Evolutionary conservation across 495 filamentous ascomycete species (phyloP), one percentile per base, ranked within the genome.

Genomic region (Aspergillus carlsbadensis): DNA sequence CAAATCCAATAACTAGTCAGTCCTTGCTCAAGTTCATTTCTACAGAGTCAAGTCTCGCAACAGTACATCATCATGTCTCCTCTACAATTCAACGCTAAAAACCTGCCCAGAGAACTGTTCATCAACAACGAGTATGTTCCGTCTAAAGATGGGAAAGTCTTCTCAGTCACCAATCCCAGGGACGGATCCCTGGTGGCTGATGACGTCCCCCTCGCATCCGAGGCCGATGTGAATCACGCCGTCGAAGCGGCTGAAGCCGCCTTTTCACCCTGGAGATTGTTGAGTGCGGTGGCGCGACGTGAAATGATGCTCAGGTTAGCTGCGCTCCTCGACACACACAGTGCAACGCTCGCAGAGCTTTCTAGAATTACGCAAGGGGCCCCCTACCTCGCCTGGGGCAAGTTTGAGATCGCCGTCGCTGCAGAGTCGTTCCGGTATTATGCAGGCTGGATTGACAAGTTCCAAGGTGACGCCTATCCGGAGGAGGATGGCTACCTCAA

Each of bases 401-500:
- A 26, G 15, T 64, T 67, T 22, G 88, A 95, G 63, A 56, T 92
- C 18, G 72, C 64, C 67, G 87, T 91, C 56, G 83, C 87, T 33
- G 63, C 79, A 33, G 77, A 76, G 3, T 79, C 81, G 13, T 64
- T 96, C 45, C 82, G 82, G 59, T 73, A 77, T 59, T 67, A 69
- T 55, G 74, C 76, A 18, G 76, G 74, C 42, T 79, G 72, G 70
- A 70, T 68, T 47, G 76, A 79, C 60, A 79, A 79, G 59, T 71
- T 77, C 56, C 67, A 62, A 14, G 76, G 74, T 42, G 68, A 77
- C 24, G 70, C 66, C 5, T 74, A 54, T 39, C 77, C 96, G 13
- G 92, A 96, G 73, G 92, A 96, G 4, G 84, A 90, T 44, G 93
- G 91, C 76, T 92, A 96, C 71, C 96, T 96, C 91, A 91, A 96